Evolutionary conservation across 805 yeast genomes (phyloP).

Genomic region (Suhomyces tanzawaensis): DNA sequence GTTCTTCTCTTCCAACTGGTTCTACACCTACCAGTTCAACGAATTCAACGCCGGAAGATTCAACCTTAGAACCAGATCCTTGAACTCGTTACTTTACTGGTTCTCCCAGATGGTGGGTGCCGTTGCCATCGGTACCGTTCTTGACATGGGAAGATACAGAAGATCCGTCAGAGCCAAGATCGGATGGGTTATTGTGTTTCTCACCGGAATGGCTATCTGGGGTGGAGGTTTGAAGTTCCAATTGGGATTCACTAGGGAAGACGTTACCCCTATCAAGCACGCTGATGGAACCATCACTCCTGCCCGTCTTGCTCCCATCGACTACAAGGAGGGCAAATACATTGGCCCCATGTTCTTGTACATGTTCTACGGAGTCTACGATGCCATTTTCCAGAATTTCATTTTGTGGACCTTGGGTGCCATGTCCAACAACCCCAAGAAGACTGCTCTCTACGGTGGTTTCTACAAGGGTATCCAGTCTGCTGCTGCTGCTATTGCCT

Average conservation of each 20-base stretch:
- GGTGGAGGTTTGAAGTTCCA: slow-evolving; percentile 58
- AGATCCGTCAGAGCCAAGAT: slow-evolving; percentile 47
- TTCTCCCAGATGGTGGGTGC: slow-evolving; percentile 60
- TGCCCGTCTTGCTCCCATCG: slow-evolving; percentile 30
- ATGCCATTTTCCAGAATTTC: slow-evolving; percentile 59
- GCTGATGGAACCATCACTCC: too few relatives aligned
- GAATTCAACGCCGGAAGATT: slow-evolving; percentile 55
- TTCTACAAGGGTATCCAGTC: slow-evolving; percentile 63
- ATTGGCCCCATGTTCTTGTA: slow-evolving; percentile 62
- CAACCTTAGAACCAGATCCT: slow-evolving; percentile 58
- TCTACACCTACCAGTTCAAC: slow-evolving; percentile 63
- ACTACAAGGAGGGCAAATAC: slow-evolving; percentile 46
- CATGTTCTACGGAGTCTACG: slow-evolving; percentile 59
- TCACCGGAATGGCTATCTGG: slow-evolving; percentile 50
- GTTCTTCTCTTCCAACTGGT: slow-evolving; percentile 65
- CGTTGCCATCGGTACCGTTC: slow-evolving; percentile 42
- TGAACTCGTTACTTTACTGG: slow-evolving; percentile 63
- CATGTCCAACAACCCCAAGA: slow-evolving; percentile 55
- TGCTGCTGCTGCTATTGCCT: slow-evolving; percentile 60
- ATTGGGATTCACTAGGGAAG: slow-evolving; percentile 37
- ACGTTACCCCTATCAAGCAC: slow-evolving; percentile 17
- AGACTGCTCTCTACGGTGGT: slow-evolving; percentile 56
- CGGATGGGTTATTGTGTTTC: slow-evolving; percentile 41
- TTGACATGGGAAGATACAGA: slow-evolving; percentile 42
- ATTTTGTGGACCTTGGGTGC: slow-evolving; percentile 61